Base-by-base conservation (phyloP, 768 basidiomycete species). In the Asterophora lycoperdoides region DNA sequence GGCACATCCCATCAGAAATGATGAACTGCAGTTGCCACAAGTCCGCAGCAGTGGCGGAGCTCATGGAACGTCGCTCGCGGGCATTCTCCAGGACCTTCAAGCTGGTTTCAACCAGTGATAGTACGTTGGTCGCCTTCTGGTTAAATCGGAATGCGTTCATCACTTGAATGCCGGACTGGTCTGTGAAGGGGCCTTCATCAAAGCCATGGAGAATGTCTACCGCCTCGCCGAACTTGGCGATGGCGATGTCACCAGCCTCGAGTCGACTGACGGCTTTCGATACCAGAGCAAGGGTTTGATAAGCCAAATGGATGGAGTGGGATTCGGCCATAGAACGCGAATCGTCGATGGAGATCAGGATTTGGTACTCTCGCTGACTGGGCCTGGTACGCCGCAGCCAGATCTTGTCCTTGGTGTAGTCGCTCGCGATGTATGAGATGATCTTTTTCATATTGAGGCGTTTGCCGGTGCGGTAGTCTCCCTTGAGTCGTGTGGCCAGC, bases 351-450 rank as follows among this genome's bases (percentile, higher is more conserved):
- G 93, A 88, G 48, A 99, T 78, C 34, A 98, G 79, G 2, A 99
- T 83, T 61, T 99, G 95, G 66, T 98, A 98, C 62, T 96, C 94
- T 41, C 96, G 80, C 59, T 89, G 84, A 63, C 90, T 93, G 5
- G 96, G 95, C 42, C 88, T 84, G 3, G 94, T 96, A 17, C 96
- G 80, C 19, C 95, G 86, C 30, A 98, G 74, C 96, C 96, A 99
- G 55, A 98, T 98, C 69, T 94, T 94, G 77, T 99, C 95, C 66
- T 98, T 98, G 44, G 94, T 98, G 73, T 91, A 99, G 69, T 99
- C 96, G 69, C 88, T 91, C 30, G 96, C 95, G 52, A 99, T 94
- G 74, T 95, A 98, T 3, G 89, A 83, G 52, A 99, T 94, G 65
- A 98, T 92, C 69, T 94, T 94, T 65, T 94, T 93, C 95, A 98